A percentile compares a stretch with the other conserved stretches of the same genome.
phyloP scores from a whole-genome alignment of 2,329 filamentous ascomycete genomes.

The Trichoderma sp. region DNA sequence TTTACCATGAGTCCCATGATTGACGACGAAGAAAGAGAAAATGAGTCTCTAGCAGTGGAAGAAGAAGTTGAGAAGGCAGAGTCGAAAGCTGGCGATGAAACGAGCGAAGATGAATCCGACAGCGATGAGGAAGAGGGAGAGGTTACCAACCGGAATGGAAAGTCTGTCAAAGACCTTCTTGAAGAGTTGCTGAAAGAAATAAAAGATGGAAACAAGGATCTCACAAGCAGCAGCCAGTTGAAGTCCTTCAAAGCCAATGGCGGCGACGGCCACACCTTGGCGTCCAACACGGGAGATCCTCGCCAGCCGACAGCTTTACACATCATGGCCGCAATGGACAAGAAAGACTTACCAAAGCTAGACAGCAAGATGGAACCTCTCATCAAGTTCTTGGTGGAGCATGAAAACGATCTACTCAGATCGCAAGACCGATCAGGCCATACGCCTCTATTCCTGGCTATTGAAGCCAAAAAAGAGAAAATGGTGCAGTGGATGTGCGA shows the following conservation, averaged over 20 bases:
- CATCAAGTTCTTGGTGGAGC: constrained; percentile 17
- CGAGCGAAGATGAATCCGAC: constrained; percentile 26
- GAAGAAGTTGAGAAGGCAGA: constrained; percentile 22
- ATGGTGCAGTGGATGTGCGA: constrained; percentile 25
- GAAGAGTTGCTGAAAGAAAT: constrained; percentile 14
- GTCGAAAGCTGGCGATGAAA: constrained; percentile 22
- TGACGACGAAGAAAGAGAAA: constrained; percentile 18
- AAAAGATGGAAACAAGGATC: constrained; percentile 12
- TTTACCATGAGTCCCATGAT: constrained; percentile 9
- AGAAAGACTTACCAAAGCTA: constrained; percentile 24
- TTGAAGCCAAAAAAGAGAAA: constrained; percentile 23
- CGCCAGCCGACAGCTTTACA: constrained; percentile 26
- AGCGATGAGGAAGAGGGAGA: constrained; percentile 26
- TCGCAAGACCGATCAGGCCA: constrained; percentile 16
- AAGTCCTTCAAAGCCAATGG: constrained; percentile 14
- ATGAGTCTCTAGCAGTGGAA: background rate
- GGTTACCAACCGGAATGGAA: background rate
- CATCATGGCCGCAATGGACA: constrained; percentile 25
- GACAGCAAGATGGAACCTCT: constrained; percentile 26
- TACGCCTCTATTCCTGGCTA: constrained; percentile 19
- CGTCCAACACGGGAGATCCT: constrained; percentile 21
- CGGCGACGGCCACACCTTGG: constrained; percentile 20
- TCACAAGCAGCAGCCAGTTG: constrained; percentile 13
- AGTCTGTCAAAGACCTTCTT: constrained; percentile 21
- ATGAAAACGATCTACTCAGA: constrained; percentile 9